phyloP scores from a whole-genome alignment of 805 yeast genomes.

The Metschnikowia anglica region DNA sequence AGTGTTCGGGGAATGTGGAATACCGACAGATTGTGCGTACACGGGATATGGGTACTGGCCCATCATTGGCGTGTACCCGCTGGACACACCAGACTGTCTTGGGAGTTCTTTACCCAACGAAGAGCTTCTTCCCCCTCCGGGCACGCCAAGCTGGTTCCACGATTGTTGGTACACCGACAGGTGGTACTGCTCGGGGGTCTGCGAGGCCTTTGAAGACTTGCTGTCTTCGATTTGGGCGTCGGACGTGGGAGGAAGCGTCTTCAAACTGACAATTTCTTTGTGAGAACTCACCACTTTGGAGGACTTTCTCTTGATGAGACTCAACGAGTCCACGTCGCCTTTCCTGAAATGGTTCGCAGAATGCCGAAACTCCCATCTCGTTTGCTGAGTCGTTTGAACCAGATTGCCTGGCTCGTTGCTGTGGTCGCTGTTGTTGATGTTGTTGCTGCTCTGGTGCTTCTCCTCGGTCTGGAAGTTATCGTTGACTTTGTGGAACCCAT shows the following conservation, averaged over 20 bases:
- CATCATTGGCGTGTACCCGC: constrained; percentile 6
- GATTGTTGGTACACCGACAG: constrained; percentile 21
- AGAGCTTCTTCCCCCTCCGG: neutral
- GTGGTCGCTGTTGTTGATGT: too few species aligned
- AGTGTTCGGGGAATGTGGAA: constrained; percentile 18
- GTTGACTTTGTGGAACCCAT: constrained; percentile 47
- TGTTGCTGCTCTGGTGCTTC: constrained; percentile 14
- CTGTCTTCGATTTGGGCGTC: constrained; percentile 12
- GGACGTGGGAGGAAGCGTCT: constrained; percentile 31
- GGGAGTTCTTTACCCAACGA: constrained; percentile 8
- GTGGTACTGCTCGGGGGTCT: constrained; percentile 20
- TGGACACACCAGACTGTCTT: constrained; percentile 4
- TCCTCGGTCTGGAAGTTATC: constrained; percentile 35
- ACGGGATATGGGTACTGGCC: constrained; percentile 14
- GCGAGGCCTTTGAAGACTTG: constrained; percentile 4
- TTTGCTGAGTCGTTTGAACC: constrained; percentile 24
- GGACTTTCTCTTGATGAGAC: constrained; percentile 77
- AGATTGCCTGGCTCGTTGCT: constrained; percentile 5
- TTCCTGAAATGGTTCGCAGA: constrained; percentile 73
- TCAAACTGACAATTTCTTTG: constrained; percentile 39
- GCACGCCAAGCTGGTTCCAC: constrained; percentile 20
- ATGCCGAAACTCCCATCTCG: constrained; percentile 85
- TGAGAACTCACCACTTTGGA: constrained; percentile 38
- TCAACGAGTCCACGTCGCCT: constrained; percentile 74
- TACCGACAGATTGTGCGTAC: constrained; percentile 12